Base-by-base conservation (phyloP, 495 filamentous ascomycete species). In the Trichocladium antarcticum region DNA sequence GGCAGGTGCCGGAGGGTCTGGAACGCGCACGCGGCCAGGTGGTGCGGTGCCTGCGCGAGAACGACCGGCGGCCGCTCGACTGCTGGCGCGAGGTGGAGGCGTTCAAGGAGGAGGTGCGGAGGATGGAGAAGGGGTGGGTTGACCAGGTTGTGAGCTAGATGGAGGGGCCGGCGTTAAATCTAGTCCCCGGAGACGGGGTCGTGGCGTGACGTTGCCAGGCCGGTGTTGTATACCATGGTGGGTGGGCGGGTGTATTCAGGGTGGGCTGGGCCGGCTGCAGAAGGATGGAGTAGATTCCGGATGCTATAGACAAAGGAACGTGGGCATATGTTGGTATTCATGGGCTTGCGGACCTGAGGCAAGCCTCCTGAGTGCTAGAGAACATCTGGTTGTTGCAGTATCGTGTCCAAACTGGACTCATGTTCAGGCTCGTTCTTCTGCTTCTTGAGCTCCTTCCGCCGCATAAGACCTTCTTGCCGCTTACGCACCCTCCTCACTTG, bases 61-160 rank as follows among this genome's bases (percentile, higher is more conserved):
- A 96, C 69, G 90, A 97, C 60, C 72, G 89, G 43, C 75, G 88
- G 67, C 93, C 92, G 62, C 67, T 98, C 63, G 82, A 97, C 74
- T 98, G 92, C 75, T 97, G 87, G 83, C 76, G 79, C 66, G 93
- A 98, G 75, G 89, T 97, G 16, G 84, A 87, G 67, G 74, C 69
- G 24, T 98, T 98, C 58, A 92, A 85, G 75, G 74, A 74, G 56
- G 87, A 93, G 72, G 89, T 95, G 24, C 77, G 86, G 41, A 75
- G 71, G 62, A 61, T 96, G 66, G 90, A 97, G 74, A 82, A 78
- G 64, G 75, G 73, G 16, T 97, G 93, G 77, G 82, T 97, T 37
- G 81, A 90, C 58, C 85, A 81, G 67, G 82, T 92, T 53, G 77
- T 92, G 31, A 68, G 67, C 57, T 56, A 49, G 27, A 47, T 19